phyloP scores from a whole-genome alignment of 352 stramenopile genomes.

The Globisporangium cederbergense region DNA sequence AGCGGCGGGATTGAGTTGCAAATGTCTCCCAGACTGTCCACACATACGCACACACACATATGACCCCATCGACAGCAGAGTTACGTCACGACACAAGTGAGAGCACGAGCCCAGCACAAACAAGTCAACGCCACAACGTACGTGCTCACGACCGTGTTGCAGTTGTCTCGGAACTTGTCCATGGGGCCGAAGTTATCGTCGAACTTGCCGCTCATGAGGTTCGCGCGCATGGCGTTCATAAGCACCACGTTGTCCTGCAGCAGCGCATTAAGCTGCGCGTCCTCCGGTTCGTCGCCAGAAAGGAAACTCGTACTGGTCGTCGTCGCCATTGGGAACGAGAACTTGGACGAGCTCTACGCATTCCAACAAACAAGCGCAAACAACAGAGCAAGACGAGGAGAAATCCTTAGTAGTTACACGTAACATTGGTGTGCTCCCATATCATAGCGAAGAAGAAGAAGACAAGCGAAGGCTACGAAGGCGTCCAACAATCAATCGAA shows the following conservation, averaged over 20 bases:
- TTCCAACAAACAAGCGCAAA: background rate
- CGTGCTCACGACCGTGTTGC: constrained; percentile 48
- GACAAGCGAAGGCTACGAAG: background rate
- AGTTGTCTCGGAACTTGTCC: constrained; percentile 68
- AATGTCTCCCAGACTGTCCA: constrained; percentile 44
- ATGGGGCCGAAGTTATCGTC: constrained; percentile 56
- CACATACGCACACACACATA: background rate
- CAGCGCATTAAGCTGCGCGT: constrained; percentile 47
- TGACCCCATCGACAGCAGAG: background rate
- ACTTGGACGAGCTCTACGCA: constrained; percentile 1
- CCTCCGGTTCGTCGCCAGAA: constrained; percentile 25
- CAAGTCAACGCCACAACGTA: constrained; percentile 29
- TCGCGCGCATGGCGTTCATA: constrained; percentile 66
- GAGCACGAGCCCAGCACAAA: background rate
- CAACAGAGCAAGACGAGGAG: background rate
- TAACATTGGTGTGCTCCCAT: background rate
- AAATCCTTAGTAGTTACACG: background rate
- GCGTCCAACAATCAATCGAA: background rate
- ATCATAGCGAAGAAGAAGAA: background rate
- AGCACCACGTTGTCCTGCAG: constrained; percentile 67
- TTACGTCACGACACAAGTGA: background rate
- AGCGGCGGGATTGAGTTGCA: constrained; percentile 65
- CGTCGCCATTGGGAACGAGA: constrained; percentile 1
- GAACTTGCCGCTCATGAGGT: constrained; percentile 53
- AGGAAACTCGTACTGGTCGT: background rate